phyloP scores from a whole-genome alignment of 2,329 filamentous ascomycete genomes.

The Nemania bipapillata region DNA sequence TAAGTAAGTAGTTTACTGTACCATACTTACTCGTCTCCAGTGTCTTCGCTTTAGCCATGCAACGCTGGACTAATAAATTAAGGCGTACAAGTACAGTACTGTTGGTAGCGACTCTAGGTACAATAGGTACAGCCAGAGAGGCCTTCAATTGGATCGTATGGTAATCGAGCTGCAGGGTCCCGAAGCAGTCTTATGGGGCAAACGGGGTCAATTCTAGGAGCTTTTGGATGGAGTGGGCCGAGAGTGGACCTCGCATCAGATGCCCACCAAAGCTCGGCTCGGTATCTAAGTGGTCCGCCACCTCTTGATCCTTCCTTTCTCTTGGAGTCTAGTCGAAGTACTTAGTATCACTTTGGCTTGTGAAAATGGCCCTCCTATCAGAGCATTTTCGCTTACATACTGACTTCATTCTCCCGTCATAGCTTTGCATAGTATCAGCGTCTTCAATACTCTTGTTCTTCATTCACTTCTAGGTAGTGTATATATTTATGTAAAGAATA shows the following conservation, averaged over 20 bases:
- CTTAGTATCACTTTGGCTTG: slow-evolving; percentile 27
- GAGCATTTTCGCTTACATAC: background rate
- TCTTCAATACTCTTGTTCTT: background rate
- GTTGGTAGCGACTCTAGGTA: background rate
- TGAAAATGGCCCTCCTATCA: slow-evolving; percentile 28
- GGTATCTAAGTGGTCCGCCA: slow-evolving; percentile 30
- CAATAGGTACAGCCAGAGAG: background rate
- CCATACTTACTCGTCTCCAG: background rate
- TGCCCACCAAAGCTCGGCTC: slow-evolving; percentile 22
- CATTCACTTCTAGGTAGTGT: background rate
- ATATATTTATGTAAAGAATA: background rate
- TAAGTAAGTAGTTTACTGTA: slow-evolving; percentile 17
- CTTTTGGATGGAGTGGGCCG: slow-evolving; percentile 15
- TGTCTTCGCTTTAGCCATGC: too few relatives aligned
- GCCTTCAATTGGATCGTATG: slow-evolving; percentile 2
- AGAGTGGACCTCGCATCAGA: background rate
- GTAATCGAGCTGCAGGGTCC: slow-evolving; percentile 34
- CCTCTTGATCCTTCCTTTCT: slow-evolving; percentile 4
- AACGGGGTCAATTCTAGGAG: slow-evolving; percentile 26
- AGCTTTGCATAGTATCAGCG: background rate
- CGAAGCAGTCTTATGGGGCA: slow-evolving; percentile 25
- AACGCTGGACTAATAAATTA: too few relatives aligned
- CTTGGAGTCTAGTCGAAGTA: too few relatives aligned
- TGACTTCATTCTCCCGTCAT: background rate
- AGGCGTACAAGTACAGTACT: slow-evolving; percentile 9